Base-by-base conservation (phyloP, 2,329 filamentous ascomycete genomes). In the Tolypocladium amazonense region DNA sequence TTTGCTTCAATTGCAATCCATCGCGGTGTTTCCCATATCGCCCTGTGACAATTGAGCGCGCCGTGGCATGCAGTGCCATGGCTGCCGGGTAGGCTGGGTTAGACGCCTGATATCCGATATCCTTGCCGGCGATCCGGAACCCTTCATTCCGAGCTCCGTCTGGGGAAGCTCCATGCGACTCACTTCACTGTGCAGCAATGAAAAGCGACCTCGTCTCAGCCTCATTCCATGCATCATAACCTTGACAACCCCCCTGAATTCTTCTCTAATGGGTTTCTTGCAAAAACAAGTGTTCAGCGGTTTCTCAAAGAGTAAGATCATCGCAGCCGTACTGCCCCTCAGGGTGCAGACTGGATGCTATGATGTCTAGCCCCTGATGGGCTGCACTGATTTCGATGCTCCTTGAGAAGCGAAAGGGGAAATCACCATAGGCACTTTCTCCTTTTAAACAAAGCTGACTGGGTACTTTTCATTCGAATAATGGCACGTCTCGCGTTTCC, bases 91-190 rank as follows among this genome's bases (percentile, higher is more conserved):
- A 25, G 43, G 43, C 9, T 4, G n/a, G n/a, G 41, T 1, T 43
- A 8, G 7, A 11, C 1, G 18, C 41, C 1, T 1, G 4, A 3
- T n/a, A 8, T n/a, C n/a, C n/a, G n/a, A n/a, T 7, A 23, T n/a
- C n/a, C 45, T 15, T 27, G 45, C 2, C 14, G 25, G 9, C 25
- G 25, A 30, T 30, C 15, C 47, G 15, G 18, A 18, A 23, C 12
- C 12, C n/a, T 14, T 25, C 23, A 0, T 45, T 45, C 15, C 45
- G 45, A 18, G 45, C 11, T 20, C 47, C 7, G 27, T 30, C 47
- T 27, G 15, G 47, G 47, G 25, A 33, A 33, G 27, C 6, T 27
- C n/a, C n/a, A n/a, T n/a, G n/a, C n/a, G n/a, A n/a, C n/a, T n/a
- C n/a, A n/a, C n/a, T n/a, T n/a, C n/a, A n/a, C n/a, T n/a, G n/a